Percentiles rank a stretch among this genome's conserved stretches.
These are phyloP conservation scores for Eucalyptus caleyi DNA, from an alignment of 345 rosid species.

Conservation along the genomic window DNA sequence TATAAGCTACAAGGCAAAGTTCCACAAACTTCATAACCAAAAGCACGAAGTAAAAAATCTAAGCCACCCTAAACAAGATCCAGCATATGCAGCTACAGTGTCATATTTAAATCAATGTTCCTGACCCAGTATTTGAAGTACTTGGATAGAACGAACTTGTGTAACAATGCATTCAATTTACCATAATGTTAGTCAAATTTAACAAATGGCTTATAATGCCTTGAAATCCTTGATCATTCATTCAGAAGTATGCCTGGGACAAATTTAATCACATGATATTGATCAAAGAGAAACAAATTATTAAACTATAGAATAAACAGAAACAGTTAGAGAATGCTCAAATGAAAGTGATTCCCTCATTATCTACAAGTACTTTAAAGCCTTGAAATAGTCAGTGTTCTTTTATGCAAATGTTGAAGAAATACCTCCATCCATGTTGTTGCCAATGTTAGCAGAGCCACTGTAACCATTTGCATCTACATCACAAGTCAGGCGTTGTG, in stretches of 20 bases:
- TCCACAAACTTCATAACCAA: background rate
- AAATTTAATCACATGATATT: background rate
- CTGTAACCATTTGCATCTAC: conserved; percentile 37
- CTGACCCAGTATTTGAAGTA: background rate
- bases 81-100: background rate
- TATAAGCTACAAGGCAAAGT: background rate
- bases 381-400: background rate
- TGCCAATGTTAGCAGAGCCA: conserved; percentile 25
- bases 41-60: background rate
- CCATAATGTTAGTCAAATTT: background rate
- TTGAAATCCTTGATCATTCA: background rate
- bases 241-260: background rate
- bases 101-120: background rate
- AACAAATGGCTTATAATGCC: background rate
- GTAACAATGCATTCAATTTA: background rate
- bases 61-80: background rate
- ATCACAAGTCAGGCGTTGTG: conserved; percentile 3
- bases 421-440: conserved; percentile 45
- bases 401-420: background rate
- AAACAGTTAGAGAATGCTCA: background rate
- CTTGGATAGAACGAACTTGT: background rate
- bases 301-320: background rate
- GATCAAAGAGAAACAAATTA: background rate
- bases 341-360: background rate
- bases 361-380: background rate